Percentiles rank a stretch among this genome's conserved stretches.
These are phyloP conservation scores for Xenoacremonium recifei DNA, from an alignment of 2,329 filamentous ascomycete genomes.

Conservation along the genomic window DNA sequence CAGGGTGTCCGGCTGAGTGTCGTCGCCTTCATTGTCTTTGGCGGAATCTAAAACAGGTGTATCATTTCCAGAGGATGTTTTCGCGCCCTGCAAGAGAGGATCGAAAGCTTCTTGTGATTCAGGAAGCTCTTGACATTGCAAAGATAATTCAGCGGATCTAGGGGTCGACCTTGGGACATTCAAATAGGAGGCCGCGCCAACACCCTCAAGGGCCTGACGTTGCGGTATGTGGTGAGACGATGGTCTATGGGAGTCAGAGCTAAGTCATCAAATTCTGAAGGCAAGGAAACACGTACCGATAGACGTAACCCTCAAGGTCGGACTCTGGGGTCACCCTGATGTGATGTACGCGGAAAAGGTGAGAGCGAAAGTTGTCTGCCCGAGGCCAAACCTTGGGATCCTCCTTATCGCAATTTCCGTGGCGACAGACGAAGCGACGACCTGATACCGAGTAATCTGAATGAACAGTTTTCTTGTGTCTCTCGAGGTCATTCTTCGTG, in stretches of 20 bases:
- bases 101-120: slow-evolving; percentile 7
- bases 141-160: too few relatives aligned
- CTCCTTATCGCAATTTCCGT: slow-evolving; percentile 23
- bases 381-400: slow-evolving; percentile 71
- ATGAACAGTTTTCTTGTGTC: slow-evolving; percentile 76
- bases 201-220: slow-evolving; percentile 22
- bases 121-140: too few relatives aligned
- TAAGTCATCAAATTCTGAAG: too few relatives aligned
- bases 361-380: slow-evolving; percentile 82
- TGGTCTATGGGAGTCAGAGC: slow-evolving; percentile 2
- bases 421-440: slow-evolving; percentile 24
- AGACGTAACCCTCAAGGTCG: slow-evolving; percentile 36
- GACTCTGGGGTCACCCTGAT: slow-evolving; percentile 34
- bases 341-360: slow-evolving; percentile 68
- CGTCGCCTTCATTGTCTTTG: slow-evolving; percentile 16
- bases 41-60: slow-evolving; percentile 12
- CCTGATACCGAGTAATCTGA: slow-evolving; percentile 36
- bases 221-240: slow-evolving; percentile 10
- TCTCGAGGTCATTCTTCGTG: slow-evolving; percentile 76
- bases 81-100: slow-evolving; percentile 9
- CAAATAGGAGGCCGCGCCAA: slow-evolving; percentile 24
- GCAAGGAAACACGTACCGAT: slow-evolving; percentile 16
- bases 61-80: slow-evolving; percentile 12
- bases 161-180: slow-evolving; percentile 13
- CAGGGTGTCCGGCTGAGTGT: slow-evolving; percentile 13